Percentiles rank a stretch among this genome's conserved stretches.
phyloP scores from a whole-genome alignment of 2,329 filamentous ascomycete species.

The Pseudogymnoascus verrucosus region DNA sequence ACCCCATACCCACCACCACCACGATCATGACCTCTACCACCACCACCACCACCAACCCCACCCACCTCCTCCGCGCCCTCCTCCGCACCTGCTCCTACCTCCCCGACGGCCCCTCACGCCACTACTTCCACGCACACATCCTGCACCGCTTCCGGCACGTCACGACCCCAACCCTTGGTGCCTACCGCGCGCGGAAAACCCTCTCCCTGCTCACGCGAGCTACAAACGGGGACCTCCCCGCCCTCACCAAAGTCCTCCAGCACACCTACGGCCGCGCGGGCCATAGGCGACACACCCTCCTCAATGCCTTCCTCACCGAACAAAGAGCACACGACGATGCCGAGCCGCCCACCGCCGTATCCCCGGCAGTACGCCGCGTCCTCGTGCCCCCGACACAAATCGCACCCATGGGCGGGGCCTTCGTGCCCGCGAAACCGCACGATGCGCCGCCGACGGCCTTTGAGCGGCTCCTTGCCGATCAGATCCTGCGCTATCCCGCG shows the following conservation, averaged over 20 bases:
- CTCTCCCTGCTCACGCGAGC: slow-evolving; percentile 45
- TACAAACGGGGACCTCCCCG: slow-evolving; percentile 40
- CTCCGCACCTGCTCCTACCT: slow-evolving; percentile 55
- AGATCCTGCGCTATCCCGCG: slow-evolving; percentile 19
- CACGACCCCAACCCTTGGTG: slow-evolving; percentile 23
- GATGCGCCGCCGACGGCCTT: slow-evolving; percentile 36
- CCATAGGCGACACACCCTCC: slow-evolving; percentile 40
- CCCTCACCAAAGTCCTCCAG: slow-evolving; percentile 41
- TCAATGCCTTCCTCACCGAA: not conserved
- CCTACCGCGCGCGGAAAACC: slow-evolving; percentile 35
- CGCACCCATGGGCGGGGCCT: not conserved
- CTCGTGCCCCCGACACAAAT: slow-evolving; percentile 32
- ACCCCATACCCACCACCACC: not conserved
- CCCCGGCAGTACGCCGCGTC: slow-evolving; percentile 36
- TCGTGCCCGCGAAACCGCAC: slow-evolving; percentile 20
- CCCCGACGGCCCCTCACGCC: slow-evolving; percentile 40
- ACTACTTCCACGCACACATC: slow-evolving; percentile 37
- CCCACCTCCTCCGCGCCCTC: slow-evolving; percentile 48
- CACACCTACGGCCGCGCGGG: slow-evolving; percentile 47
- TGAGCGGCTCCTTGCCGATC: slow-evolving; percentile 34
- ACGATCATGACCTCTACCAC: not conserved
- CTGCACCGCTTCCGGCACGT: slow-evolving; percentile 39
- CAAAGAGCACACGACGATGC: not conserved
- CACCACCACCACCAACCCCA: not conserved
- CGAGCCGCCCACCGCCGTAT: slow-evolving; percentile 2